These are phyloP conservation scores for Chrysosporium queenslandicum DNA, from an alignment of 2,329 filamentous ascomycete species.

Conservation along the genomic window DNA sequence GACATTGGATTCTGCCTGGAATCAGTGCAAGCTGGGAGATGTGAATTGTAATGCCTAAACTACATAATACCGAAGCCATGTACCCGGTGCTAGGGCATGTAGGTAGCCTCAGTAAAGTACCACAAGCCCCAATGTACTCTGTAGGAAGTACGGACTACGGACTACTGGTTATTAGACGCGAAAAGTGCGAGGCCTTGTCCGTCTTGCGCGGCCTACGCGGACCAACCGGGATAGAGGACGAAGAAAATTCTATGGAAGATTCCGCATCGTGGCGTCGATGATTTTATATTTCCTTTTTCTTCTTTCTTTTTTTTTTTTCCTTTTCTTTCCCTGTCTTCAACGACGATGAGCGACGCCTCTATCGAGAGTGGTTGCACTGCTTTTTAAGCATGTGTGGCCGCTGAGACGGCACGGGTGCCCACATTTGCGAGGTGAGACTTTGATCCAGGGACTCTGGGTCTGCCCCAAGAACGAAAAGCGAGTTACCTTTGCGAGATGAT, in stretches of 20 bases:
- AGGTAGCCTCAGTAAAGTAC: no score
- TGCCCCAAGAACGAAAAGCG: not conserved
- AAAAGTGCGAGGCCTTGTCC: not conserved
- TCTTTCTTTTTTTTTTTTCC: no score
- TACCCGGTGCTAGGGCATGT: no score
- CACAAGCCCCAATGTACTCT: no score
- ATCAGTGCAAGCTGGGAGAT: no score
- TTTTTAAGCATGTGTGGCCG: conserved; percentile 5
- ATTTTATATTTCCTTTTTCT: no score
- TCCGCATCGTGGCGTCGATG: conserved; percentile 2
- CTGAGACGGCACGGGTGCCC: not conserved
- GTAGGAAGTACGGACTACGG: no score
- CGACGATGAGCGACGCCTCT: not conserved
- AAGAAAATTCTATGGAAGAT: not conserved
- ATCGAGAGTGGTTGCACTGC: not conserved
- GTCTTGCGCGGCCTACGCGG: not conserved
- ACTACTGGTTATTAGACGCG: not conserved
- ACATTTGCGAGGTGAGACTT: not conserved
- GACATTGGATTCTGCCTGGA: no score
- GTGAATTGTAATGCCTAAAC: no score
- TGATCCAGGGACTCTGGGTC: no score
- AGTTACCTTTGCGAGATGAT: not conserved
- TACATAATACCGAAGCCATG: no score
- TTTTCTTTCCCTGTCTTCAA: no score
- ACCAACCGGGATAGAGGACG: not conserved